Evolutionary conservation across 1,284 basidiomycete species (phyloP).

Genomic region (Cryptococcus sp.): DNA sequence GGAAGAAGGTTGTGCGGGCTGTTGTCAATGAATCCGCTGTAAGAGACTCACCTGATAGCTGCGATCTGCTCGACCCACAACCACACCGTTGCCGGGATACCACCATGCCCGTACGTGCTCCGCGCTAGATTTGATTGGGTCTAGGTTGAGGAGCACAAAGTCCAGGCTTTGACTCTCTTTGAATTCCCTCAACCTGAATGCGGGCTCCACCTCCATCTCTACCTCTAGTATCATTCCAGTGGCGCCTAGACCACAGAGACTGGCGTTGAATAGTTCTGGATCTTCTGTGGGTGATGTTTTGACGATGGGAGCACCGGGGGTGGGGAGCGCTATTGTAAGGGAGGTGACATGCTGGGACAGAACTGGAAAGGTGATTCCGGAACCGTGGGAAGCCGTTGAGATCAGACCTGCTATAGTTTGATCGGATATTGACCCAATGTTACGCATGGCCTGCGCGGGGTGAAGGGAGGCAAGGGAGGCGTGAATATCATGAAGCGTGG

Average conservation of each 20-base stretch:
- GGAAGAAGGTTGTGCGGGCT: conserved; percentile 53
- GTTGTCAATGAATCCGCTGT: conserved; percentile 11
- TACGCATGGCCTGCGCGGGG: conserved; percentile 71
- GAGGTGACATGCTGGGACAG: conserved; percentile 77
- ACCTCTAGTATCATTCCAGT: conserved; percentile 84
- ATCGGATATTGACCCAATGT: conserved; percentile 93
- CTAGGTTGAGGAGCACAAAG: conserved; percentile 50
- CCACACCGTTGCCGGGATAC: conserved; percentile 74
- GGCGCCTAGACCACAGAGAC: conserved; percentile 88
- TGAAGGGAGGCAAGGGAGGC: conserved; percentile 58
- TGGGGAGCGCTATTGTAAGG: conserved; percentile 59
- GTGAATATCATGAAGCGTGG: conserved; percentile 70
- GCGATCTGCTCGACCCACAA: conserved; percentile 70
- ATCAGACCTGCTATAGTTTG: conserved; percentile 93
- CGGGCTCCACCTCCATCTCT: conserved; percentile 71
- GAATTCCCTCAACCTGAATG: conserved; percentile 76
- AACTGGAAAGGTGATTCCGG: conserved; percentile 73
- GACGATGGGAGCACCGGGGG: conserved; percentile 35
- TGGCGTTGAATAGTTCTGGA: conserved; percentile 79
- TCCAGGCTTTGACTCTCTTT: conserved; percentile 63
- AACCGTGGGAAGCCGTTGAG: conserved; percentile 92
- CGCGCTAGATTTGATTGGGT: conserved; percentile 57
- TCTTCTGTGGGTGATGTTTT: conserved; percentile 46
- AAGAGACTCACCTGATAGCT: conserved; percentile 63
- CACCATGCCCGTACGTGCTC: conserved; percentile 94